These are phyloP conservation scores for Ophiocordyceps robertsii DNA, from an alignment of 2,329 filamentous ascomycete genomes.

Conservation along the genomic window DNA sequence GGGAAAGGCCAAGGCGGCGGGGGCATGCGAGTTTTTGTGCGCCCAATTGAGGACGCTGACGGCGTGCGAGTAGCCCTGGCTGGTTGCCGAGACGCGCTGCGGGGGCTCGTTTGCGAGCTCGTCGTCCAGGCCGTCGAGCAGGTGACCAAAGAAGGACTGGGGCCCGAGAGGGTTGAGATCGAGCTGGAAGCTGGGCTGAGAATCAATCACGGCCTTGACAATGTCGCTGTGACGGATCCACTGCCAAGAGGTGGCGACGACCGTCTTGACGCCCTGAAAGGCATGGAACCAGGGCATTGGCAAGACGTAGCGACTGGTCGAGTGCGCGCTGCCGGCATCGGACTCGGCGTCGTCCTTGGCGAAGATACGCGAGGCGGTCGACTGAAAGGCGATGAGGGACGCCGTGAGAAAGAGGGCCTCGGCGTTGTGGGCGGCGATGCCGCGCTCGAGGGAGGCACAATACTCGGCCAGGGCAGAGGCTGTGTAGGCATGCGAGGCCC, in stretches of 20 bases:
- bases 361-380: constrained; percentile 49
- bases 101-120: constrained; percentile 29
- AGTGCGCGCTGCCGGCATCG: constrained; percentile 18
- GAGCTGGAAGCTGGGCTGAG: constrained; percentile 47
- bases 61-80: constrained; percentile 47
- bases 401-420: constrained; percentile 50
- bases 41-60: constrained; percentile 56
- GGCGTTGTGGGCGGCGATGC: constrained; percentile 45
- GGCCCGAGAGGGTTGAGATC: constrained; percentile 38
- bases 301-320: constrained; percentile 36
- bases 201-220: constrained; percentile 48
- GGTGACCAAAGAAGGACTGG: constrained; percentile 45
- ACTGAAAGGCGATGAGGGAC: constrained; percentile 52
- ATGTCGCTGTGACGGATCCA: constrained; percentile 45
- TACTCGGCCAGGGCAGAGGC: constrained; percentile 50
- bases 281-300: constrained; percentile 54
- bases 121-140: constrained; percentile 43
- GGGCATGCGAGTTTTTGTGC: constrained; percentile 44
- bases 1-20: constrained; percentile 48
- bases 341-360: constrained; percentile 38
- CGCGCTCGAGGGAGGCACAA: constrained; percentile 38
- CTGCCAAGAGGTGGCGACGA: constrained; percentile 50
- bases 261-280: constrained; percentile 53
- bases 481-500: constrained; percentile 52
- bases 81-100: constrained; percentile 16